These are phyloP conservation scores for Myxozyma kluyveri DNA, from an alignment of 805 yeast species.

Conservation along the genomic window DNA sequence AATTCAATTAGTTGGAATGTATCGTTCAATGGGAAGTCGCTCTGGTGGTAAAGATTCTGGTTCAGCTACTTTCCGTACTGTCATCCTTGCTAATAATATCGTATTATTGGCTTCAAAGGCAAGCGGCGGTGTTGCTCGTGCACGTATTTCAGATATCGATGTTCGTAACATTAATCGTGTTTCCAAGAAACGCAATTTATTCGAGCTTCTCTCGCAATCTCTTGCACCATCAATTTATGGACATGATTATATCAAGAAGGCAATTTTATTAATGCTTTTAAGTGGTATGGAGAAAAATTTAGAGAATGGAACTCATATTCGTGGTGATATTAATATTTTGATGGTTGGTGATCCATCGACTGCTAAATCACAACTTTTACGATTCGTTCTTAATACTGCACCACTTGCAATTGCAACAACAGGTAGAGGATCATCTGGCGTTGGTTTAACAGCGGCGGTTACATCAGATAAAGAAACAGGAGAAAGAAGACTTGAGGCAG, in stretches of 20 bases:
- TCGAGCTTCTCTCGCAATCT: constrained; percentile 76
- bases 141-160: constrained; percentile 71
- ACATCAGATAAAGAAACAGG: constrained; percentile 96
- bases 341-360: constrained; percentile 99
- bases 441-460: constrained; percentile 98
- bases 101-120: constrained; percentile 87
- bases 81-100: constrained; percentile 83
- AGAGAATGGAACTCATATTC: constrained; percentile 90
- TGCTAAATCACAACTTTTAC: constrained; percentile 91
- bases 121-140: constrained; percentile 68
- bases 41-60: constrained; percentile 42
- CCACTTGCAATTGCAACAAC: constrained; percentile 95
- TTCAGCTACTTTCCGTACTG: constrained; percentile 71
- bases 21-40: constrained; percentile 75
- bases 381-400: constrained; percentile 94
- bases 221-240: constrained; percentile 97
- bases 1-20: constrained; percentile 89
- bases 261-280: constrained; percentile 81
- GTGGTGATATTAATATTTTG: constrained; percentile 94
- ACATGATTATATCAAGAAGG: constrained; percentile 84
- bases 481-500: constrained; percentile 93
- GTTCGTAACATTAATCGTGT: constrained; percentile 80
- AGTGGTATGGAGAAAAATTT: constrained; percentile 95
- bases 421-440: constrained; percentile 99
- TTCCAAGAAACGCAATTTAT: constrained; percentile 66